phyloP scores from a whole-genome alignment of 768 basidiomycete species.

The Mycena epipterygia region DNA sequence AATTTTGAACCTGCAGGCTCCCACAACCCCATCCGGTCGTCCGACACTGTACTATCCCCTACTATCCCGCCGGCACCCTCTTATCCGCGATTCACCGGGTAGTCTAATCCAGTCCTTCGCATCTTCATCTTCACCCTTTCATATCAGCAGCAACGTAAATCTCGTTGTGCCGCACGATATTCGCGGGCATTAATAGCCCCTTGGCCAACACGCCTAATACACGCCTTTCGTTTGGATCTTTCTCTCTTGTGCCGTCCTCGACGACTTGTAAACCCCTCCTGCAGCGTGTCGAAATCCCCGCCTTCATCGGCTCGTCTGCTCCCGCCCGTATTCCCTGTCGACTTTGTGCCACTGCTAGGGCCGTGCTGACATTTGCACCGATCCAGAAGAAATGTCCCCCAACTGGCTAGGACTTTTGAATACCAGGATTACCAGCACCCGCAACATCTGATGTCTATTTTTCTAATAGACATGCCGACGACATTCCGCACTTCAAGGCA shows the following conservation, averaged over 20 bases:
- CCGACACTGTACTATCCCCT: not conserved
- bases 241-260: conserved; percentile 19
- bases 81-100: conserved; percentile 20
- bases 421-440: not conserved
- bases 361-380: not conserved
- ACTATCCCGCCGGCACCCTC: not conserved
- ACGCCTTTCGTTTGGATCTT: conserved; percentile 37
- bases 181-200: conserved; percentile 21
- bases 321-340: conserved; percentile 29
- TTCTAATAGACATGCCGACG: not conserved
- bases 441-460: conserved; percentile 2
- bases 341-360: not conserved
- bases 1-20: conserved; percentile 6
- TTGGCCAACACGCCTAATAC: conserved; percentile 24
- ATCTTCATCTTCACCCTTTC: not conserved
- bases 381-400: conserved; percentile 30
- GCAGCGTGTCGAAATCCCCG: conserved; percentile 22
- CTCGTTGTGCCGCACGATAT: conserved; percentile 28
- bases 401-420: conserved; percentile 16
- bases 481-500: conserved; percentile 17
- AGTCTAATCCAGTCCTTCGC: conserved; percentile 31
- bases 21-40: conserved; percentile 24
- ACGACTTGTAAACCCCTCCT: conserved; percentile 9
- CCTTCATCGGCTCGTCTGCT: conserved; percentile 23
- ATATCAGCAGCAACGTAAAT: conserved; percentile 29